A percentile compares a stretch with the other conserved stretches of the same genome.
Evolutionary conservation across 2,329 filamentous ascomycete genomes (phyloP).

Genomic region (Paecilomyces sp.): DNA sequence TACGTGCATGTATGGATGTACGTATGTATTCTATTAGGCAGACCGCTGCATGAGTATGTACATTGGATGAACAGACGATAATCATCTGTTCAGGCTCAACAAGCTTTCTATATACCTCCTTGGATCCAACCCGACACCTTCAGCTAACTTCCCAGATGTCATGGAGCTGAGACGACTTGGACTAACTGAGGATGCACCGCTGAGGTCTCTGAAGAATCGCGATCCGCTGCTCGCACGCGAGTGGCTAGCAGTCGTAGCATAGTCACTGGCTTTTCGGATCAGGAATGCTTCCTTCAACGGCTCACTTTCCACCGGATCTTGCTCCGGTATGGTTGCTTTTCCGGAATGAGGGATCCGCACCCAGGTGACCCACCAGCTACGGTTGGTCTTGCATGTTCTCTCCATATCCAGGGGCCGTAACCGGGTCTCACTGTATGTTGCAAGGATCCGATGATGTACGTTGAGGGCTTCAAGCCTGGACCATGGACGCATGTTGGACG

Average conservation of each 20-base stretch:
- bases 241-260: constrained; percentile 24
- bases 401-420: constrained; percentile 45
- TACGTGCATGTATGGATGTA: too few relatives aligned
- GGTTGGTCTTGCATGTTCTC: constrained; percentile 54
- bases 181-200: constrained; percentile 24
- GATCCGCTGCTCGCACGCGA: constrained; percentile 21
- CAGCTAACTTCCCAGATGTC: constrained; percentile 30
- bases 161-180: constrained; percentile 8
- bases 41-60: not conserved
- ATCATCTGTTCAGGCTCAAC: constrained; percentile 35
- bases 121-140: constrained; percentile 41
- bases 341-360: constrained; percentile 41
- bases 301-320: not conserved
- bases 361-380: constrained; percentile 65
- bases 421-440: constrained; percentile 48
- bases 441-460: constrained; percentile 54
- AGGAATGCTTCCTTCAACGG: constrained; percentile 36
- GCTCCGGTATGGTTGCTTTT: constrained; percentile 1
- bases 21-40: too few relatives aligned
- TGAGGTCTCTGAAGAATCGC: constrained; percentile 33
- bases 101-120: constrained; percentile 40
- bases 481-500: constrained; percentile 28
- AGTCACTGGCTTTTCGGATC: constrained; percentile 39
- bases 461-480: constrained; percentile 54
- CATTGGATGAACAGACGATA: not conserved